Percentiles rank a stretch among this genome's conserved stretches.
These are phyloP conservation scores for Amanita subjunquillea DNA, from an alignment of 768 basidiomycete species.

Conservation along the genomic window DNA sequence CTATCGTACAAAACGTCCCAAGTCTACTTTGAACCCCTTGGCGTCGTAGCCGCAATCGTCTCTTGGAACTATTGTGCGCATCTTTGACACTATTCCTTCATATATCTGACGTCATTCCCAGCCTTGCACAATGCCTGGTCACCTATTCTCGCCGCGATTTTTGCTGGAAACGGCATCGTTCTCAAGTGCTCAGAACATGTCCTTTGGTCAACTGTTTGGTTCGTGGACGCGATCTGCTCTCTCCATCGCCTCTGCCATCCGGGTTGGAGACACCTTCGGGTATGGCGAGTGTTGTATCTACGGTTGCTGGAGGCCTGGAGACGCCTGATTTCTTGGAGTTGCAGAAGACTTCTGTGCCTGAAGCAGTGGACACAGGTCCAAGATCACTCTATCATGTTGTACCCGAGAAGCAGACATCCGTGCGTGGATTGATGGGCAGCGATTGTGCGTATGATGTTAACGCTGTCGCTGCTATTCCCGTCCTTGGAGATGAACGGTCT, in stretches of 20 bases:
- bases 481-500: slow-evolving; percentile 88
- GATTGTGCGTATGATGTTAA: slow-evolving; percentile 91
- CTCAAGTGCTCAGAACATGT: slow-evolving; percentile 92
- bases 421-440: slow-evolving; percentile 93
- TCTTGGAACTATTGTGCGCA: slow-evolving; percentile 87
- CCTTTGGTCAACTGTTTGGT: slow-evolving; percentile 83
- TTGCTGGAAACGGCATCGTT: slow-evolving; percentile 83
- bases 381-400: slow-evolving; percentile 87
- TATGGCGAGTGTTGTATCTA: slow-evolving; percentile 89
- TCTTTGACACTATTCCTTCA: background rate
- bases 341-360: slow-evolving; percentile 65
- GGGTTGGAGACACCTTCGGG: slow-evolving; percentile 96
- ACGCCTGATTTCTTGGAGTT: slow-evolving; percentile 97
- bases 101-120: slow-evolving; percentile 18
- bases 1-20: slow-evolving; percentile 68
- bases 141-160: slow-evolving; percentile 84
- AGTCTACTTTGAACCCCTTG: slow-evolving; percentile 84
- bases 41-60: slow-evolving; percentile 86
- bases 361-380: slow-evolving; percentile 55
- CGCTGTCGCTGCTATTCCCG: slow-evolving; percentile 58
- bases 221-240: slow-evolving; percentile 72
- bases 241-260: too few species aligned
- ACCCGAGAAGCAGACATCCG: slow-evolving; percentile 81
- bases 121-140: slow-evolving; percentile 93
- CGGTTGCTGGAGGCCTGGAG: slow-evolving; percentile 93